Percentiles rank a stretch among this genome's conserved stretches.
These are phyloP conservation scores for Saccharomycopsis crataegensis DNA, from an alignment of 1,139 yeast genomes.

Conservation along the genomic window DNA sequence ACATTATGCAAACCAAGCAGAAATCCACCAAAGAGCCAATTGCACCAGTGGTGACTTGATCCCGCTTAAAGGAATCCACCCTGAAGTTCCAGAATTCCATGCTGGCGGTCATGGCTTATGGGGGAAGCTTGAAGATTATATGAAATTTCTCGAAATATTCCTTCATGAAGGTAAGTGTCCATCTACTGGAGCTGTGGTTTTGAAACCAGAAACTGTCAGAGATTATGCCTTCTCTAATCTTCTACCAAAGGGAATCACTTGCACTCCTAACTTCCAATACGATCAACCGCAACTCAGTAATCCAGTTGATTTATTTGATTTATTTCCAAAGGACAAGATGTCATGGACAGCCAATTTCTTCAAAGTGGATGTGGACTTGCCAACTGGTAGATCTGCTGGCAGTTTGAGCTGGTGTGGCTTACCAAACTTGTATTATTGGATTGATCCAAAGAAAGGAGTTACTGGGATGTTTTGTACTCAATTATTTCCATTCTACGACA, in stretches of 20 bases:
- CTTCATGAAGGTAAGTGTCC: conserved; percentile 32
- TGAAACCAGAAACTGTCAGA: conserved; percentile 27
- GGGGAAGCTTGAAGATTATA: conserved; percentile 30
- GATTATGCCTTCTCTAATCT: conserved; percentile 25
- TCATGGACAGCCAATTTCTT: conserved; percentile 21
- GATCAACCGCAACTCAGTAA: conserved; percentile 19
- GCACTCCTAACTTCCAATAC: conserved; percentile 16
- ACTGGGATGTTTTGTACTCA: conserved; percentile 31
- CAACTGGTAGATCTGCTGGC: conserved; percentile 30
- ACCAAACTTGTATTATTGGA: conserved; percentile 32
- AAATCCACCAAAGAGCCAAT: conserved; percentile 21
- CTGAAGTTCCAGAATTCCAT: conserved; percentile 25
- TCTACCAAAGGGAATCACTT: conserved; percentile 22
- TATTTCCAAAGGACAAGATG: conserved; percentile 16
- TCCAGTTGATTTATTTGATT: conserved; percentile 14
- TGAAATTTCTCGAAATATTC: conserved; percentile 30
- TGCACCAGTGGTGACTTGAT: conserved; percentile 17
- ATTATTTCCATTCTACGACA: conserved; percentile 29
- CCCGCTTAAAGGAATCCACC: conserved; percentile 20
- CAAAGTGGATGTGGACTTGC: conserved; percentile 20
- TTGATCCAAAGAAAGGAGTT: conserved; percentile 29
- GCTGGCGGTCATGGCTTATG: conserved; percentile 35
- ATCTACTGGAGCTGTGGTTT: conserved; percentile 26
- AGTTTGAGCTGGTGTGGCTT: conserved; percentile 33
- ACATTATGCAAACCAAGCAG: conserved; percentile 21